phyloP scores from a whole-genome alignment of 352 stramenopile species.

The Hyaloperonospora brassicae region DNA sequence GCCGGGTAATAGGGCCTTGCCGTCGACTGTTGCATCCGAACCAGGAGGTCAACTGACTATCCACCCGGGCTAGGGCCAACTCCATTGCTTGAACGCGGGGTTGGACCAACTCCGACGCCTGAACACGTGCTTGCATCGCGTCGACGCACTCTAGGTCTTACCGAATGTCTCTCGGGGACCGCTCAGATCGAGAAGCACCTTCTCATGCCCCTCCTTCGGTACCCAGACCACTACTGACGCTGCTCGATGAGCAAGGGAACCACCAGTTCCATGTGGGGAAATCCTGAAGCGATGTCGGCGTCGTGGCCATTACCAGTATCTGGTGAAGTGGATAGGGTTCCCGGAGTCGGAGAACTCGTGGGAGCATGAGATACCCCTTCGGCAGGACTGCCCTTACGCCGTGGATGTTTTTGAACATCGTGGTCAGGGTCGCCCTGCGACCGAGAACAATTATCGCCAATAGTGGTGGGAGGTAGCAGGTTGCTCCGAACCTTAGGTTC shows the following conservation, averaged over 20 bases:
- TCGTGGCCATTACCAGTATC: neutral
- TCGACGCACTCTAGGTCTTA: too few relatives aligned
- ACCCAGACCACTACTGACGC: neutral
- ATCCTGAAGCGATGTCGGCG: neutral
- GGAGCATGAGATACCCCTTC: neutral
- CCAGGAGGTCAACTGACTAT: too few relatives aligned
- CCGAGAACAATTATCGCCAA: neutral
- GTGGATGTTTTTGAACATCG: neutral
- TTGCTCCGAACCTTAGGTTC: too few relatives aligned
- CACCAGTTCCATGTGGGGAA: neutral
- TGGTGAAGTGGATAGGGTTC: neutral
- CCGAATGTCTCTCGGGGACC: too few relatives aligned
- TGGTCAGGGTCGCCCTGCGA: neutral
- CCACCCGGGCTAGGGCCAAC: too few relatives aligned
- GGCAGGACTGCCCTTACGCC: neutral
- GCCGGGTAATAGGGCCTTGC: too few relatives aligned
- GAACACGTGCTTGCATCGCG: too few relatives aligned
- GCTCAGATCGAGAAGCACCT: too few relatives aligned
- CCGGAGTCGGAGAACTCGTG: neutral
- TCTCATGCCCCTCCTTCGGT: too few relatives aligned
- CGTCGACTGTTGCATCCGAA: too few relatives aligned
- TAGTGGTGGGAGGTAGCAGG: neutral
- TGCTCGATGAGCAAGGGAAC: neutral
- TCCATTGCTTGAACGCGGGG: too few relatives aligned
- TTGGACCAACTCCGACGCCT: too few relatives aligned